phyloP scores from a whole-genome alignment of 75 land plant species.

The Larix kaempferi region DNA sequence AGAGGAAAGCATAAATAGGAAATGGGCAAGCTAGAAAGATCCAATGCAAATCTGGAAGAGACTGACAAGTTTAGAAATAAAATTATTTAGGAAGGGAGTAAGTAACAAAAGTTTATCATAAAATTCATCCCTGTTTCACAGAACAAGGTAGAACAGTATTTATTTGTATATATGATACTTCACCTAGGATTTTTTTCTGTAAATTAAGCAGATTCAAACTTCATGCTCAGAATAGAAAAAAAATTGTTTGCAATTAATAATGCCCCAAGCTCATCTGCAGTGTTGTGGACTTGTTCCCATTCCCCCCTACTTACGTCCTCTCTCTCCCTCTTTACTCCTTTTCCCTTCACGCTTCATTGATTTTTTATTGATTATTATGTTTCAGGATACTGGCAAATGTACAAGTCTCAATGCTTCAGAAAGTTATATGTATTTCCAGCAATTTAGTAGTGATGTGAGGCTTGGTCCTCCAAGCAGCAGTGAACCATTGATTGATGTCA shows the following conservation, averaged over 20 bases:
- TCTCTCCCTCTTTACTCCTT: neutral
- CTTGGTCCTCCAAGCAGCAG: conserved; percentile 41
- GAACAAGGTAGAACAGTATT: neutral
- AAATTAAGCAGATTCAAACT: no score
- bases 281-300: neutral
- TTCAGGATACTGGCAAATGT: conserved; percentile 1
- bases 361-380: neutral
- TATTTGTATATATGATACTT: no score
- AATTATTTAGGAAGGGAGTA: neutral
- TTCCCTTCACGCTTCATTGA: neutral
- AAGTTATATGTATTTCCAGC: neutral
- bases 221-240: neutral
- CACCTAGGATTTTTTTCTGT: no score
- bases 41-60: no score
- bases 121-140: neutral
- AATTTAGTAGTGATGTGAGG: conserved; percentile 36
- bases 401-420: no score
- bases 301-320: neutral
- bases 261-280: neutral
- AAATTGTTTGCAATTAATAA: neutral
- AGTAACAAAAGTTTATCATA: neutral
- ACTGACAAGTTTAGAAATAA: neutral
- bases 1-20: no score
- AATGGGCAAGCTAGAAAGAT: no score
- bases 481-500: conserved; percentile 52